phyloP scores from a whole-genome alignment of 2,329 filamentous ascomycete genomes.

The Cladosporium cucumerinum region DNA sequence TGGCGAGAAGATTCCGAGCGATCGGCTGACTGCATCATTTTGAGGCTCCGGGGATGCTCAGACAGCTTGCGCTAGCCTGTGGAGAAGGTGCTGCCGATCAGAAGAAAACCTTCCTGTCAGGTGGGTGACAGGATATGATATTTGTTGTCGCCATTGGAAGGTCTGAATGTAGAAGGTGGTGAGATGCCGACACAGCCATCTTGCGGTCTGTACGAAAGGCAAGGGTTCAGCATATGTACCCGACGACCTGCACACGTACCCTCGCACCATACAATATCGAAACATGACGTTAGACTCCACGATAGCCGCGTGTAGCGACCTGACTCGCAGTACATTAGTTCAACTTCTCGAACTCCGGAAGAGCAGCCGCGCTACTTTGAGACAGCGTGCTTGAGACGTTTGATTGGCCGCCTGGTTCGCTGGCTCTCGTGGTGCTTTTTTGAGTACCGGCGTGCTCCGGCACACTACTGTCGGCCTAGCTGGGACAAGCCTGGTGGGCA shows the following conservation, averaged over 20 bases:
- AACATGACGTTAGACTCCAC: not conserved
- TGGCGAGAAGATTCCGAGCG: conserved; percentile 3
- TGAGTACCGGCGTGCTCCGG: conserved; percentile 3
- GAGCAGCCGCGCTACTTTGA: not conserved
- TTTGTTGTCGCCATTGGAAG: not conserved
- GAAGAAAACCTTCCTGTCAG: not conserved
- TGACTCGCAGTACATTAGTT: conserved; percentile 9
- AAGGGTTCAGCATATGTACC: not conserved
- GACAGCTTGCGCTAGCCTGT: not conserved
- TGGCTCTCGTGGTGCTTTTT: not conserved
- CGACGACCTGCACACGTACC: not conserved
- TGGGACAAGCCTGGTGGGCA: not conserved
- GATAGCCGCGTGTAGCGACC: conserved; percentile 1
- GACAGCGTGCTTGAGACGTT: not conserved
- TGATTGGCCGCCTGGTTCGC: conserved; percentile 1
- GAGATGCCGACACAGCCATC: not conserved
- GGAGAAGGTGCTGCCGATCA: conserved; percentile 1
- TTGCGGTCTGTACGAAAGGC: not conserved
- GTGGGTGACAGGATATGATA: not conserved
- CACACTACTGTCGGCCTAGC: conserved; percentile 3
- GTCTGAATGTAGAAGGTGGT: not conserved
- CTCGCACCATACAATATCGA: not conserved
- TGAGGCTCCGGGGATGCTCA: conserved; percentile 8
- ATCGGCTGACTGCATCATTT: conserved; percentile 11
- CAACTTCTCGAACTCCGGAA: conserved; percentile 15